Evolutionary conservation across 768 basidiomycete species (phyloP).

Genomic region (Gymnopilus junonius): DNA sequence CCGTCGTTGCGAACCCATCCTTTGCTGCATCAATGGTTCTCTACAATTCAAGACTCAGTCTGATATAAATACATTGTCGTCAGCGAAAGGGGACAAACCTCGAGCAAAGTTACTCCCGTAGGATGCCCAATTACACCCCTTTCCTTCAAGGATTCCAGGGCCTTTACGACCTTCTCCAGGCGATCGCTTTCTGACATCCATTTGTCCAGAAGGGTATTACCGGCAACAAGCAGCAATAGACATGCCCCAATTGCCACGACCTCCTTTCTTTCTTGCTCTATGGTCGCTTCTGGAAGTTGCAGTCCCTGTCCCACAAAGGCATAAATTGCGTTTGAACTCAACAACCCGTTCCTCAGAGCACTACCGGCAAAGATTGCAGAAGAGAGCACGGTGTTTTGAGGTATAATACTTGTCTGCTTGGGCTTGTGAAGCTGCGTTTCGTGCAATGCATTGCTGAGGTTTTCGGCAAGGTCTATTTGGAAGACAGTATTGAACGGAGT

Average conservation of each 20-base stretch:
- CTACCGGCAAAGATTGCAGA: constrained; percentile 8
- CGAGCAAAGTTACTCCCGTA: neutral
- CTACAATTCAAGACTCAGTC: neutral
- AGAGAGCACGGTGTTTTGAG: neutral
- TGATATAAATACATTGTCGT: neutral
- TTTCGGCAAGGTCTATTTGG: neutral
- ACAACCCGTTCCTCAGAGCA: constrained; percentile 1
- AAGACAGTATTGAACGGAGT: neutral
- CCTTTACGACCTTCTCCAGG: neutral
- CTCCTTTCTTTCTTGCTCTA: neutral
- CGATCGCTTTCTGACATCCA: neutral
- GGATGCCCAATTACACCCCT: neutral
- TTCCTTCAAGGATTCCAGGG: constrained; percentile 2
- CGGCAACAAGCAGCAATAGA: constrained; percentile 3
- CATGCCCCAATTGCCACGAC: constrained; percentile 1
- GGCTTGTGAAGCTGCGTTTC: constrained; percentile 1
- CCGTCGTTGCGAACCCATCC: neutral
- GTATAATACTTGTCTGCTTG: neutral
- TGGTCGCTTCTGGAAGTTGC: neutral
- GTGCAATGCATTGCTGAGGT: neutral
- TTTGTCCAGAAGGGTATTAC: neutral
- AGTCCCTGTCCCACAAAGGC: constrained; percentile 2
- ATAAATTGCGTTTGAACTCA: neutral
- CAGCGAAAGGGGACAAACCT: neutral
- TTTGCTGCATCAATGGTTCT: neutral